These are phyloP conservation scores for Botryosphaeria dothidea DNA, from an alignment of 2,329 filamentous ascomycete species.

Conservation along the genomic window DNA sequence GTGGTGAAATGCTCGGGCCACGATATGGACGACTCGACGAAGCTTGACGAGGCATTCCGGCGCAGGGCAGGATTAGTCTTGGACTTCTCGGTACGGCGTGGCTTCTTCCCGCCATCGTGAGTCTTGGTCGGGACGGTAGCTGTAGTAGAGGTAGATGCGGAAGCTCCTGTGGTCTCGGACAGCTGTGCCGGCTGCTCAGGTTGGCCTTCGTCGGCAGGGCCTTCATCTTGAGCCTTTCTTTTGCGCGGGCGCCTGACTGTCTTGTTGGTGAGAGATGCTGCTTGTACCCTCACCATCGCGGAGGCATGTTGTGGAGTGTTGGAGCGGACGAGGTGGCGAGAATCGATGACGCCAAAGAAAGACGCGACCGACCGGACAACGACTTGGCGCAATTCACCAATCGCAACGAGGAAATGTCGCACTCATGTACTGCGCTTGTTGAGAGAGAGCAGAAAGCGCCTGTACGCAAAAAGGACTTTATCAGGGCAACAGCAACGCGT, in stretches of 20 bases:
- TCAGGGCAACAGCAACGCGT: background rate
- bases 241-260: constrained; percentile 49
- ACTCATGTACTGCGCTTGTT: too few relatives aligned
- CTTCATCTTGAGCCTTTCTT: constrained; percentile 29
- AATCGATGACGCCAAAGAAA: constrained; percentile 1
- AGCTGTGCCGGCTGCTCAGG: constrained; percentile 20
- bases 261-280: constrained; percentile 46
- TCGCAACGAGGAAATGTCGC: too few relatives aligned
- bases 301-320: background rate
- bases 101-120: constrained; percentile 57
- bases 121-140: constrained; percentile 57
- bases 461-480: background rate
- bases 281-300: constrained; percentile 43
- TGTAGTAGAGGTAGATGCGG: constrained; percentile 14
- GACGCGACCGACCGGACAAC: constrained; percentile 7
- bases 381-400: background rate
- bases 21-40: constrained; percentile 55
- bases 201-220: constrained; percentile 19
- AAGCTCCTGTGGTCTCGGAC: constrained; percentile 12
- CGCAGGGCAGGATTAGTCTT: constrained; percentile 41
- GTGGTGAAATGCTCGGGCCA: constrained; percentile 78
- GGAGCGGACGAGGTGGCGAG: background rate
- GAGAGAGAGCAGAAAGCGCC: too few relatives aligned
- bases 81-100: constrained; percentile 45
- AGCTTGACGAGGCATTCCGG: constrained; percentile 48